Conservation (phyloP, 2,329 filamentous ascomycete species). For the Pyrenophora tritici-repentis region DNA sequence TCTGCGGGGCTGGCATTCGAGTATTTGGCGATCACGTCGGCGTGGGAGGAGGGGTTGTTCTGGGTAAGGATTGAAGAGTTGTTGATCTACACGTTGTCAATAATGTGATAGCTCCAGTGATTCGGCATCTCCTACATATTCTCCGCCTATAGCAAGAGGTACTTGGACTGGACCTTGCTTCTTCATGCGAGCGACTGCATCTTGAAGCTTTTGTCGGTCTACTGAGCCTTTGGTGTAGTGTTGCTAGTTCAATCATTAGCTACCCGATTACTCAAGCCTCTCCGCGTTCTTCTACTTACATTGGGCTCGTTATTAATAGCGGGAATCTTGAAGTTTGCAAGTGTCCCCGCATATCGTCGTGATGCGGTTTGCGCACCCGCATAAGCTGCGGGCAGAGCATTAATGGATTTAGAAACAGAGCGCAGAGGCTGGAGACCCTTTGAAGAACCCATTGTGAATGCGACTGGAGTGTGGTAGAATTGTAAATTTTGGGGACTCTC, state of each 20-base stretch:
- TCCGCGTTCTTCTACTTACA: constrained; percentile 58
- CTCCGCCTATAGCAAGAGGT: constrained; percentile 81
- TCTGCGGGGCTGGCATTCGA: constrained; percentile 78
- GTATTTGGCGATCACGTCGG: constrained; percentile 77
- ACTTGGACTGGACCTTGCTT: constrained; percentile 74
- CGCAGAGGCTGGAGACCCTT: constrained; percentile 39
- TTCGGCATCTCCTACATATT: constrained; percentile 62
- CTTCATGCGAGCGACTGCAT: constrained; percentile 72
- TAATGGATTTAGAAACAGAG: constrained; percentile 35
- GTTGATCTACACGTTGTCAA: constrained; percentile 61
- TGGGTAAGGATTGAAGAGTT: constrained; percentile 70
- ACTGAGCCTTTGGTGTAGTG: constrained; percentile 84
- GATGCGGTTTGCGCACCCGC: constrained; percentile 32
- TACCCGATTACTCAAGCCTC: rapidly evolving
- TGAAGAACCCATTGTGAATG: constrained; percentile 39
- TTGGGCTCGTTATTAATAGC: constrained; percentile 93
- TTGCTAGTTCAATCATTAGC: constrained; percentile 63
- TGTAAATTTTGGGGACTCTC: constrained; percentile 7
- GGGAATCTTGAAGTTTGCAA: constrained; percentile 87
- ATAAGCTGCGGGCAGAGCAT: constrained; percentile 26
- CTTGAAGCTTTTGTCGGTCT: constrained; percentile 75
- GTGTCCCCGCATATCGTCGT: constrained; percentile 56
- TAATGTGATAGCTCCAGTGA: neutral
- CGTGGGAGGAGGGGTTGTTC: constrained; percentile 81
- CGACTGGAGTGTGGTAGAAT: neutral